Evolutionary conservation across 148 eudicot species (phyloP), one percentile per base, ranked within the genome.

Genomic region (Camellia granthamiana): DNA sequence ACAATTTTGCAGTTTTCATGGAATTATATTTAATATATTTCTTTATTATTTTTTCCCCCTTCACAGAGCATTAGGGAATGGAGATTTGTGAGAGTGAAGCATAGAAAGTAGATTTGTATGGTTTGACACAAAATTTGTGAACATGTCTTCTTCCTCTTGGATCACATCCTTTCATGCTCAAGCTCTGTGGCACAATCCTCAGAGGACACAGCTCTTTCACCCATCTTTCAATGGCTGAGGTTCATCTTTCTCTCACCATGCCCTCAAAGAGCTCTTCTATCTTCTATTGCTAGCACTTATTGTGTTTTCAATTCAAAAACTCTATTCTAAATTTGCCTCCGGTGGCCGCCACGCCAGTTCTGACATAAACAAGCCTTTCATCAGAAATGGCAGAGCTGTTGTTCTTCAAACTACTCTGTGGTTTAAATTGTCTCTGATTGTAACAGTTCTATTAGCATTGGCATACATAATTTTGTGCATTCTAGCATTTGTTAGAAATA

Each of bases 191-290:
- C 61, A n/a, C 77, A 63, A 51, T 46, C 77, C 8, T 77, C 81
- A 30, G 81, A 86, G 23, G 63, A 76, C 9, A 64, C 80, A 19
- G 76, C 89, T 54, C 30, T 74, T 77, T 86, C 87, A 71, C 68
- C 85, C 19, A 60, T 86, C n/a, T 10, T 90, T 42, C 80, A 86
- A 86, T 93, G 97, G 98, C 81, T 82, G 6, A 79, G 86, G 75
- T 96, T 96, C 85, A 78, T 96, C 42, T 85, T 91, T 80, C 92
- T 96, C 16, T 87, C 97, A 49, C 97, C 99, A 69, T 93, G 99
- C 77, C 91, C 97, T 69, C 99, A 96, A 78, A 87, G 98, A 81
- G 83, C 83, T 54, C 70, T 96, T 10, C 70, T 92, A 16, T 83
- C 94, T 61, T 75, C 89, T 13, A 38, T 93, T 96, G 88, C 74